phyloP scores from a whole-genome alignment of 768 basidiomycete genomes.

The Tricholoma saponaceum region DNA sequence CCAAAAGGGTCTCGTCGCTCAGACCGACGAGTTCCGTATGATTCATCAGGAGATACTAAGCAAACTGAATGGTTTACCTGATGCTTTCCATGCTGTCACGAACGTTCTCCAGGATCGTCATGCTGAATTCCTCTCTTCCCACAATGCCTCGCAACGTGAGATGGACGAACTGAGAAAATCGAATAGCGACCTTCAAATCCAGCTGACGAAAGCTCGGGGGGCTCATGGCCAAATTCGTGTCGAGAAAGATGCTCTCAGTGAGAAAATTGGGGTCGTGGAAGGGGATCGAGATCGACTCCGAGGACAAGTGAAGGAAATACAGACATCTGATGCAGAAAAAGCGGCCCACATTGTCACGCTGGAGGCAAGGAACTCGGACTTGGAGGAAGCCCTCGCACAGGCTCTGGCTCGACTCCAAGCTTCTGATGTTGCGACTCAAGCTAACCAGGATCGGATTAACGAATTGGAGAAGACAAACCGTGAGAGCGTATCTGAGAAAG shows the following conservation, averaged over 20 bases:
- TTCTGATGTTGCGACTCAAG: conserved; percentile 64
- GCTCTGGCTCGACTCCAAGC: conserved; percentile 68
- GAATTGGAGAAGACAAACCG: conserved; percentile 60
- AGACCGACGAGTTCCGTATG: conserved; percentile 44
- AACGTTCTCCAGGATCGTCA: conserved; percentile 56
- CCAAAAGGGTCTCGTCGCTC: conserved; percentile 45
- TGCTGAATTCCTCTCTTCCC: conserved; percentile 56
- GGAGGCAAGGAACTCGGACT: conserved; percentile 50
- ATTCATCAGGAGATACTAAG: conserved; percentile 51
- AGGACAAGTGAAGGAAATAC: conserved; percentile 50
- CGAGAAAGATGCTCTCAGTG: conserved; percentile 71
- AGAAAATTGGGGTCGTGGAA: conserved; percentile 59
- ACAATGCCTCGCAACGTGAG: conserved; percentile 56
- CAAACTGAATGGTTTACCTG: conserved; percentile 57
- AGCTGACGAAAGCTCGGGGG: conserved; percentile 72
- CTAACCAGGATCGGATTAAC: conserved; percentile 53
- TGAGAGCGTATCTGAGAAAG: conserved; percentile 53
- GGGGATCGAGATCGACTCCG: conserved; percentile 62
- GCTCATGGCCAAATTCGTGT: conserved; percentile 76
- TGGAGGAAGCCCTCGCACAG: conserved; percentile 71
- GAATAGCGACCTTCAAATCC: conserved; percentile 68
- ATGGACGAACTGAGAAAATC: conserved; percentile 64
- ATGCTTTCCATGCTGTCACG: conserved; percentile 48
- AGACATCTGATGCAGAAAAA: conserved; percentile 38
- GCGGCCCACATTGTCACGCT: conserved; percentile 42